Evolutionary conservation across 2,329 filamentous ascomycete genomes (phyloP).

Genomic region (Monosporascus sp.): DNA sequence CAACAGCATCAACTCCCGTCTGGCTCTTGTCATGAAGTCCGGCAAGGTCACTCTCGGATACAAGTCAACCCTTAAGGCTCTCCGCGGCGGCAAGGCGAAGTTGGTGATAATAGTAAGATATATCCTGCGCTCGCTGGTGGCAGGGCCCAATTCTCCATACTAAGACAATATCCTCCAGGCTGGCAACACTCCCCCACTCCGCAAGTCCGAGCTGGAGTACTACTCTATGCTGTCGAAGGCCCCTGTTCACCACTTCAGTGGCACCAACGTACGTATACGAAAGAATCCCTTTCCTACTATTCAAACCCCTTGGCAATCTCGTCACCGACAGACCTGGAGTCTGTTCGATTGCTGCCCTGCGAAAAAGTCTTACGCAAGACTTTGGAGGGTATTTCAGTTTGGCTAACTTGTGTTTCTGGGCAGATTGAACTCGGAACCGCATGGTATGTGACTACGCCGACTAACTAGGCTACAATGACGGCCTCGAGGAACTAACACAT

Average conservation of each 20-base stretch:
- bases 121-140: conserved; percentile 17
- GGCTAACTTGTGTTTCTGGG: conserved; percentile 40
- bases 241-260: conserved; percentile 93
- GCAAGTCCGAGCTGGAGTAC: conserved; percentile 97
- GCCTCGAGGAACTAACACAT: neutral
- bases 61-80: conserved; percentile 82
- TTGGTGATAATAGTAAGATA: conserved; percentile 69
- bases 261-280: conserved; percentile 86
- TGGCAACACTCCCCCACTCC: conserved; percentile 94
- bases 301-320: conserved; percentile 1
- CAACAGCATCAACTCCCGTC: conserved; percentile 56
- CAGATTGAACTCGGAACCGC: conserved; percentile 98
- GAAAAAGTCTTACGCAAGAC: conserved; percentile 77
- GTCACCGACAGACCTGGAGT: conserved; percentile 3
- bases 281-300: conserved; percentile 3
- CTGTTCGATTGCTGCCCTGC: conserved; percentile 61
- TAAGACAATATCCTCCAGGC: conserved; percentile 50
- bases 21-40: conserved; percentile 52
- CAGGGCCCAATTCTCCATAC: no score
- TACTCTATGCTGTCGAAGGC: conserved; percentile 91
- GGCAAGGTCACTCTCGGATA: conserved; percentile 85
- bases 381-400: conserved; percentile 80
- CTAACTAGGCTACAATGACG: neutral
- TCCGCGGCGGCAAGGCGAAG: conserved; percentile 97
- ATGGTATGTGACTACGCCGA: conserved; percentile 37